A percentile compares a stretch with the other conserved stretches of the same genome.
Evolutionary conservation across 441 rosid genomes (phyloP).

Genomic region (Brassica balearica): DNA sequence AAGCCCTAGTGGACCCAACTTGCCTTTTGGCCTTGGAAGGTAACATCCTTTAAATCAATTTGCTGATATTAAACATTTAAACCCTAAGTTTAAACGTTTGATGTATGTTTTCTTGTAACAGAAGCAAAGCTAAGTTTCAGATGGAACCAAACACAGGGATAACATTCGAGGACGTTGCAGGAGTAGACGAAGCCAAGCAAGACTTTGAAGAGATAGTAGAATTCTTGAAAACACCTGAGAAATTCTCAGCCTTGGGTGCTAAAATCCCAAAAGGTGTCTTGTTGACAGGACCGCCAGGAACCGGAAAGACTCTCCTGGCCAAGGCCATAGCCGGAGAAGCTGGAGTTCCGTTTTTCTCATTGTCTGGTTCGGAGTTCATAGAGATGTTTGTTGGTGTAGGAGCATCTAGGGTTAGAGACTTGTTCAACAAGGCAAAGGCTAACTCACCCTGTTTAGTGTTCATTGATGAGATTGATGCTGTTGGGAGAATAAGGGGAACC

Average conservation of each 20-base stretch:
- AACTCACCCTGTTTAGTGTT: slow-evolving; percentile 77
- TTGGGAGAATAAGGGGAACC: slow-evolving; percentile 82
- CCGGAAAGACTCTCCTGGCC: slow-evolving; percentile 74
- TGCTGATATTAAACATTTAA: background rate
- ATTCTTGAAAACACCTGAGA: slow-evolving; percentile 69
- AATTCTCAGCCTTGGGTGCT: slow-evolving; percentile 73
- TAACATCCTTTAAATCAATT: slow-evolving; percentile 20
- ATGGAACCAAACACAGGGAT: slow-evolving; percentile 82
- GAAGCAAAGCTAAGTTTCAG: slow-evolving; percentile 85
- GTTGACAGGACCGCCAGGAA: slow-evolving; percentile 73
- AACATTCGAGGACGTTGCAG: slow-evolving; percentile 84
- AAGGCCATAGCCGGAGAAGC: slow-evolving; percentile 89
- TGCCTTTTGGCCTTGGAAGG: slow-evolving; percentile 91
- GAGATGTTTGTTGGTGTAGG: slow-evolving; percentile 89
- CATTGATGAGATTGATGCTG: slow-evolving; percentile 86
- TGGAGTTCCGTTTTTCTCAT: slow-evolving; percentile 75
- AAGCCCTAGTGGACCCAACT: slow-evolving; percentile 61
- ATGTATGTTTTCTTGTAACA: slow-evolving; percentile 30
- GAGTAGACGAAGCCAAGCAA: slow-evolving; percentile 85
- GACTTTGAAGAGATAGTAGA: slow-evolving; percentile 84
- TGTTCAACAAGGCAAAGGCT: slow-evolving; percentile 79
- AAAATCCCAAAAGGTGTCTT: slow-evolving; percentile 74
- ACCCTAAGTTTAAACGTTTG: background rate
- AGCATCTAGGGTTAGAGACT: slow-evolving; percentile 77
- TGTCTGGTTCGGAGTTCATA: slow-evolving; percentile 78